A percentile compares a stretch with the other conserved stretches of the same genome.
Conservation (phyloP, 129 eudicot genomes). For the Tanacetum coccineum region DNA sequence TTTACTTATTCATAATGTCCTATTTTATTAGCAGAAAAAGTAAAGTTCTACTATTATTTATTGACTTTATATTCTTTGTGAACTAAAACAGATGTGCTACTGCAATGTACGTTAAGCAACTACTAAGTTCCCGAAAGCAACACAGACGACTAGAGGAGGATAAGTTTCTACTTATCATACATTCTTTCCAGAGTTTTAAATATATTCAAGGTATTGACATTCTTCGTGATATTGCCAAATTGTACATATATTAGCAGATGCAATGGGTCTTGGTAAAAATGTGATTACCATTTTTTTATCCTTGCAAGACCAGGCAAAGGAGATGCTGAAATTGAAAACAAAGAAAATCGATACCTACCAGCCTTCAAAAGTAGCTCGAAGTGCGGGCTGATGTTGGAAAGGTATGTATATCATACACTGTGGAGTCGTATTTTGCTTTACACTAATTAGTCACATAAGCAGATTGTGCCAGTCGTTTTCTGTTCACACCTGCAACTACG, state of each 20-base stretch:
- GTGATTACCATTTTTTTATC: slow-evolving; percentile 86
- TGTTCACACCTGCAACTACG: too few species aligned
- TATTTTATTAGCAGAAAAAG: background rate
- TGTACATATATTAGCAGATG: slow-evolving; percentile 80
- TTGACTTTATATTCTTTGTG: background rate
- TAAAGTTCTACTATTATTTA: background rate
- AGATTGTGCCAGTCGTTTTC: too few species aligned
- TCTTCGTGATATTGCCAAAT: slow-evolving; percentile 10
- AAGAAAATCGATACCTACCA: too few species aligned
- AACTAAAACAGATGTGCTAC: slow-evolving; percentile 55
- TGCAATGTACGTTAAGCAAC: slow-evolving; percentile 78
- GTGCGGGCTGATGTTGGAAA: too few species aligned
- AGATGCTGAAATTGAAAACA: slow-evolving; percentile 31
- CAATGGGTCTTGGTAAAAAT: slow-evolving; percentile 94
- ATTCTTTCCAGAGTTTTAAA: background rate
- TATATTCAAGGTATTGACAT: background rate
- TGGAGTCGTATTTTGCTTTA: too few species aligned
- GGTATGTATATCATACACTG: too few species aligned
- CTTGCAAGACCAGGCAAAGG: slow-evolving; percentile 70
- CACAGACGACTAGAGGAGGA: slow-evolving; percentile 77
- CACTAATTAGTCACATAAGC: too few species aligned
- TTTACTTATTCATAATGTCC: background rate
- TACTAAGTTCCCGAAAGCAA: slow-evolving; percentile 69
- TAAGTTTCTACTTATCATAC: slow-evolving; percentile 20
- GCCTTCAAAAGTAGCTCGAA: too few species aligned